Evolutionary conservation across 495 filamentous ascomycete genomes (phyloP).

Genomic region (Cryomyces antarcticus): DNA sequence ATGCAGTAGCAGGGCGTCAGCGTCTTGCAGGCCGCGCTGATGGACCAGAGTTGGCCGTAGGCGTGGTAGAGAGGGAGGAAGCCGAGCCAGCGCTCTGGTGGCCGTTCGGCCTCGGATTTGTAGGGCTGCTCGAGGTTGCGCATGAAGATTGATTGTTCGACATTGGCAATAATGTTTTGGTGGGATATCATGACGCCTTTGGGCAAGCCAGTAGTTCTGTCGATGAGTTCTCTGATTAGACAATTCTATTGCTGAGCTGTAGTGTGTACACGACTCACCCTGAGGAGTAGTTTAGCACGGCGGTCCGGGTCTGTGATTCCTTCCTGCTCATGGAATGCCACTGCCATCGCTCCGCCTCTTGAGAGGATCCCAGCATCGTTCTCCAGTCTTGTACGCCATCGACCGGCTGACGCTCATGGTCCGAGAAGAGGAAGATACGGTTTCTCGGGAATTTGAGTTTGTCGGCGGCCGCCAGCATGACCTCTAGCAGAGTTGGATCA

Average conservation of each 20-base stretch:
- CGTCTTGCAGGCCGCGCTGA: constrained; percentile 12
- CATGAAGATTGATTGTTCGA: constrained; percentile 19
- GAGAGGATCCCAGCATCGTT: constrained; percentile 21
- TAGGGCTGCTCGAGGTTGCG: constrained; percentile 12
- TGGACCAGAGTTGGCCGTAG: constrained; percentile 27
- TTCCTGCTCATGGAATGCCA: constrained; percentile 22
- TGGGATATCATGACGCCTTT: constrained; percentile 23
- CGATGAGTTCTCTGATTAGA: background rate
- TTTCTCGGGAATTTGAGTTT: constrained; percentile 19
- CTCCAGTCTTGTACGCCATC: constrained; percentile 29
- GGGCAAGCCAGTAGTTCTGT: constrained; percentile 18
- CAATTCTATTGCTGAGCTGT: background rate
- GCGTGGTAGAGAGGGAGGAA: constrained; percentile 25
- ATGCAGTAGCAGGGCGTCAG: constrained; percentile 17
- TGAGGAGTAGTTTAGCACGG: constrained; percentile 28
- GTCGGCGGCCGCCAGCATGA: constrained; percentile 22
- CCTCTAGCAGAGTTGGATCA: constrained; percentile 16
- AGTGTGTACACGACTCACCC: constrained; percentile 21
- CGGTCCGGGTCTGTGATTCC: constrained; percentile 17
- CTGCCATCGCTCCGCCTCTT: constrained; percentile 26
- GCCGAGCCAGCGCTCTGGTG: constrained; percentile 18
- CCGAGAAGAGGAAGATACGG: constrained; percentile 31
- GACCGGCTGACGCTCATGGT: constrained; percentile 8
- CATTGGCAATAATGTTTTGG: constrained; percentile 21
- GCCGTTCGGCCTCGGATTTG: constrained; percentile 1